Evolutionary conservation across 352 stramenopile genomes (phyloP).

Genomic region (Elongisporangium prolatum): DNA sequence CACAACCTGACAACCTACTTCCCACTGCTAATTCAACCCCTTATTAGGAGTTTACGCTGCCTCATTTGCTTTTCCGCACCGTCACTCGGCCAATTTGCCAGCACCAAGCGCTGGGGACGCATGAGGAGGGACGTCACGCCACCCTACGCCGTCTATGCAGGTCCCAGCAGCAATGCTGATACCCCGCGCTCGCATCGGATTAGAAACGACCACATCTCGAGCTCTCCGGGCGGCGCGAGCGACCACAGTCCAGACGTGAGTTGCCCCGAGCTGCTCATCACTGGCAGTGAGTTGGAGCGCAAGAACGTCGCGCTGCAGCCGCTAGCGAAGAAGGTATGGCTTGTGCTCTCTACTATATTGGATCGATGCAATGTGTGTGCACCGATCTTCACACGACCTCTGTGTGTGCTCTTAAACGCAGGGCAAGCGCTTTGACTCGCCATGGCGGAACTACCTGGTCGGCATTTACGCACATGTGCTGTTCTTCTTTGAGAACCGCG

Average conservation of each 20-base stretch:
- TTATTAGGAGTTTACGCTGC: background rate
- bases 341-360: background rate
- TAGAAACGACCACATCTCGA: background rate
- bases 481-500: constrained; percentile 59
- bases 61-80: background rate
- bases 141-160: background rate
- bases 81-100: background rate
- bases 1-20: background rate
- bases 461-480: constrained; percentile 54
- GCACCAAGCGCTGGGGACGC: background rate
- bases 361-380: background rate
- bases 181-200: background rate
- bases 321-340: constrained; percentile 44
- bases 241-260: constrained; percentile 10
- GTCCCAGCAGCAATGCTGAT: constrained; percentile 1
- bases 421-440: constrained; percentile 61
- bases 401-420: constrained; percentile 1
- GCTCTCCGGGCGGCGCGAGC: constrained; percentile 8
- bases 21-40: background rate
- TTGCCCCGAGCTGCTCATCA: constrained; percentile 48
- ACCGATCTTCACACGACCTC: no score
- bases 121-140: background rate
- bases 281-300: constrained; percentile 34
- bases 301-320: constrained; percentile 32
- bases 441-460: constrained; percentile 55